Evolutionary conservation across 2,329 filamentous ascomycete species (phyloP).

Genomic region (Arthroderma uncinatum): DNA sequence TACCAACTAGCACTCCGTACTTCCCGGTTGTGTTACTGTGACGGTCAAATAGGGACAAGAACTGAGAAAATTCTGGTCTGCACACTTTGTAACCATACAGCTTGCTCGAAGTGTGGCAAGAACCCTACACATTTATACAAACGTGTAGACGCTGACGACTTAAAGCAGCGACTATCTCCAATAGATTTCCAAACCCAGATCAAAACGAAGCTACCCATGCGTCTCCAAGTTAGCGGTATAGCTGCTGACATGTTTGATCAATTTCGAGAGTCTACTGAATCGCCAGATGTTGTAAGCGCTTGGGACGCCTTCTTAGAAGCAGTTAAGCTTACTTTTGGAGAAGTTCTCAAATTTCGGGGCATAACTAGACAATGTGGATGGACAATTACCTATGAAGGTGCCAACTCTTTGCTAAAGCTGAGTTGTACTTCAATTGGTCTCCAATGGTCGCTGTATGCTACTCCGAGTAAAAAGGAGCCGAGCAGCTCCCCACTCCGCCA

Average conservation of each 20-base stretch:
- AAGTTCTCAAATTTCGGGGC: slow-evolving; percentile 25
- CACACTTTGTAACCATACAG: slow-evolving; percentile 43
- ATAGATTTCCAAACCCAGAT: slow-evolving; percentile 36
- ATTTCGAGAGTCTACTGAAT: slow-evolving; percentile 8
- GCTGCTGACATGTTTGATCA: slow-evolving; percentile 18
- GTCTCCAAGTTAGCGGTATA: slow-evolving; percentile 27
- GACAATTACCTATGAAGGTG: slow-evolving; percentile 35
- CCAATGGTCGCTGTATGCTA: slow-evolving; percentile 42
- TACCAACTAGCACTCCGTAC: slow-evolving; percentile 24
- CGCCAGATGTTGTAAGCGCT: not conserved
- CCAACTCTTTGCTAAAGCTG: slow-evolving; percentile 32
- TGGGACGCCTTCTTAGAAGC: slow-evolving; percentile 11
- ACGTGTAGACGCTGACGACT: slow-evolving; percentile 17
- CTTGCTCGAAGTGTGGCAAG: slow-evolving; percentile 43
- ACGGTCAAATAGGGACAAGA: slow-evolving; percentile 36
- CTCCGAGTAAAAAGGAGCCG: slow-evolving; percentile 29
- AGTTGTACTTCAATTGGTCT: slow-evolving; percentile 22
- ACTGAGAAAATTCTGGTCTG: slow-evolving; percentile 38
- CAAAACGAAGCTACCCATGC: slow-evolving; percentile 34
- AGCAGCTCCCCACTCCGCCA: slow-evolving; percentile 33
- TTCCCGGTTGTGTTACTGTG: slow-evolving; percentile 46
- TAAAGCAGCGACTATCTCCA: slow-evolving; percentile 31
- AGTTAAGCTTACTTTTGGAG: slow-evolving; percentile 21
- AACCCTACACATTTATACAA: slow-evolving; percentile 44
- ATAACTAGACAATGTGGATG: slow-evolving; percentile 30